Base-by-base conservation (phyloP, 2,329 filamentous ascomycete genomes). In the Chaetoscypha palmicola region DNA sequence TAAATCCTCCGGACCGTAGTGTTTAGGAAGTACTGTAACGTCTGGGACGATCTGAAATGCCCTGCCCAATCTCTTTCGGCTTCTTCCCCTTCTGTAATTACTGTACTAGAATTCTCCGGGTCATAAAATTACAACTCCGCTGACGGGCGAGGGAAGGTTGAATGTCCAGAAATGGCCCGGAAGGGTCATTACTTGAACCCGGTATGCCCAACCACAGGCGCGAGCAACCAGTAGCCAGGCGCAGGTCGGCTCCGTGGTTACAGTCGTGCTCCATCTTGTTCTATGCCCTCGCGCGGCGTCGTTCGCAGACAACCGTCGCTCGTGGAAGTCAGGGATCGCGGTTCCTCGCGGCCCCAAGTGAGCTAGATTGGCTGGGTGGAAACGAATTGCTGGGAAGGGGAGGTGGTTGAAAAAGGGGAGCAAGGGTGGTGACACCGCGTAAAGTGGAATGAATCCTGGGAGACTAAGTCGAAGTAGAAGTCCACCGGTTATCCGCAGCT, bases 321-420 rank as follows among this genome's bases (percentile, higher is more conserved):
- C 40, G 41, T 47, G 45, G 45, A 37, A 47, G 40, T 17, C 45
- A 46, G 40, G 45, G 45, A 47, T 47, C 17, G 10, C n/a, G 21
- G 37, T 38, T 46, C 37, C 39, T 42, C 26, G 33, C 26, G 31
- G 19, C 24, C 38, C 26, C 8, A 8, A 42, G 28, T 11, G 24
- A 33, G 44, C 43, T 46, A 37, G 32, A 12, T 43, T 20, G 22
- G 3, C 9, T 36, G 50, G 48, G 40, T 24, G 30, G 38, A 48
- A 50, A 51, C 46, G 38, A 42, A 46, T 28, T 46, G 48, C 44
- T 53, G 50, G 50, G 46, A 41, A 32, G 19, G n/a, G n/a, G n/a
- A 34, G 41, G 10, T 12, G 12, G 7, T 7, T 28, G 24, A 16
- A 28, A 34, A 14, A 28, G 17, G 33, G 40, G 17, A 21, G n/a